Evolutionary conservation across 75 land plant genomes (phyloP).

Genomic region (Adiantum capillusveneris): DNA sequence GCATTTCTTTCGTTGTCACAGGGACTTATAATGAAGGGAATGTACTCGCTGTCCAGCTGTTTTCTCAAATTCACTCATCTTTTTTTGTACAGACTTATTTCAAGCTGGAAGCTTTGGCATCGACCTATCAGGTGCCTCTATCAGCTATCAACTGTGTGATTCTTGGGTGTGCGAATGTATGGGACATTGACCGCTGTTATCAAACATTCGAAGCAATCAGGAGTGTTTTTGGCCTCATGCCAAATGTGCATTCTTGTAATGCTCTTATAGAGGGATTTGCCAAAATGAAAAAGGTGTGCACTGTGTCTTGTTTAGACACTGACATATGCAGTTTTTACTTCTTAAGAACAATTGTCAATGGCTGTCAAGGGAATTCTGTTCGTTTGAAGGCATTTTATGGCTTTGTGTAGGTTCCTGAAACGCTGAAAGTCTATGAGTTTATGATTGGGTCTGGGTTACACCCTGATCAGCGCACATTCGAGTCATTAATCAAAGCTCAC

Average conservation of each 20-base stretch:
- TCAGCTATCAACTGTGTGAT: constrained; percentile 92
- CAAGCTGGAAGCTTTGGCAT: constrained; percentile 36
- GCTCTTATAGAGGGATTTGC: constrained; percentile 84
- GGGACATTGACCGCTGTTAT: constrained; percentile 93
- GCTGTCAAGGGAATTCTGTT: not conserved
- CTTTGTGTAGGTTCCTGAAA: constrained; percentile 56
- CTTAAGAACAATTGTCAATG: no score
- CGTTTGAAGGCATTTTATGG: not conserved
- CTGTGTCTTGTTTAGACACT: not conserved
- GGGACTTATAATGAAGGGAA: no score
- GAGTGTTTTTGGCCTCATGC: constrained; percentile 58
- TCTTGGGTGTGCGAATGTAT: constrained; percentile 81
- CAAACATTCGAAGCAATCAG: constrained; percentile 89
- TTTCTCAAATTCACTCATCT: no score
- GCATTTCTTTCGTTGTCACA: no score
- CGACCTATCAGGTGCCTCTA: constrained; percentile 21
- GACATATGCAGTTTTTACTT: not conserved
- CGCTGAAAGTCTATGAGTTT: constrained; percentile 71
- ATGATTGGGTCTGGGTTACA: constrained; percentile 56
- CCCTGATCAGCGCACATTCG: constrained; percentile 75
- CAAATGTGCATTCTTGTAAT: constrained; percentile 88
- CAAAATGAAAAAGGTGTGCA: constrained; percentile 70
- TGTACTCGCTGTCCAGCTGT: no score
- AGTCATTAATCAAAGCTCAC: constrained; percentile 70
- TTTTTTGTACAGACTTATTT: constrained; percentile 62